phyloP scores from a whole-genome alignment of 345 rosid species.

The Dovyalis caffra region DNA sequence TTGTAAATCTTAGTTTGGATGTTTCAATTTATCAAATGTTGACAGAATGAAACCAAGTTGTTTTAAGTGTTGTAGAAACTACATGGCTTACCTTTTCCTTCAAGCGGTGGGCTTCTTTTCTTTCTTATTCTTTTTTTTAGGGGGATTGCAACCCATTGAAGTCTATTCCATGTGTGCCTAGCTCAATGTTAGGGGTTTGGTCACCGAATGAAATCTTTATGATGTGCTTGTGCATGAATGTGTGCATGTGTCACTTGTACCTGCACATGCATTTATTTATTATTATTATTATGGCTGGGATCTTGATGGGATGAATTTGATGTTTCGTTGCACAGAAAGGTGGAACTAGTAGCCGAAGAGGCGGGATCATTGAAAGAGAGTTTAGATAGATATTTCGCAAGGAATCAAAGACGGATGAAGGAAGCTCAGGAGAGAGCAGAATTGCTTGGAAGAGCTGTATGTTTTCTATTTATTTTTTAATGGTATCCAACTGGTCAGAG shows the following conservation, averaged over 20 bases:
- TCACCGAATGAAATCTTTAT: background rate
- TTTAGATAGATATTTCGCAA: conserved; percentile 56
- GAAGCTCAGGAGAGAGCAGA: conserved; percentile 91
- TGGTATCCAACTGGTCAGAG: background rate
- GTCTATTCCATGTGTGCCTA: background rate
- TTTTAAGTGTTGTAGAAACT: background rate
- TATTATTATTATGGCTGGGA: background rate
- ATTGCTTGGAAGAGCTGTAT: conserved; percentile 73
- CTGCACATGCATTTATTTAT: too few species aligned
- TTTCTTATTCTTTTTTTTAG: too few species aligned
- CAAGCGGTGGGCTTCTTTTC: too few species aligned
- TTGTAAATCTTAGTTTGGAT: too few species aligned
- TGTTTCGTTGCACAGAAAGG: conserved; percentile 47
- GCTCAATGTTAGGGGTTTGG: background rate
- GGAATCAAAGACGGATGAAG: conserved; percentile 64
- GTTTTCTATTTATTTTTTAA: conserved; percentile 6
- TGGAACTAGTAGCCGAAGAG: conserved; percentile 87
- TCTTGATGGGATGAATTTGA: background rate
- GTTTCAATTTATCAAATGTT: background rate
- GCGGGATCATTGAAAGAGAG: conserved; percentile 77
- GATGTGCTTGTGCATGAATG: background rate
- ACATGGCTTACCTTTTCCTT: background rate
- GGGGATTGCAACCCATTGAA: too few species aligned
- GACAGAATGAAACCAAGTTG: background rate
- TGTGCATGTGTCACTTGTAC: background rate